A percentile compares a stretch with the other conserved stretches of the same genome.
phyloP scores from a whole-genome alignment of 495 filamentous ascomycete genomes.

The Aspergillus bertholletiae region DNA sequence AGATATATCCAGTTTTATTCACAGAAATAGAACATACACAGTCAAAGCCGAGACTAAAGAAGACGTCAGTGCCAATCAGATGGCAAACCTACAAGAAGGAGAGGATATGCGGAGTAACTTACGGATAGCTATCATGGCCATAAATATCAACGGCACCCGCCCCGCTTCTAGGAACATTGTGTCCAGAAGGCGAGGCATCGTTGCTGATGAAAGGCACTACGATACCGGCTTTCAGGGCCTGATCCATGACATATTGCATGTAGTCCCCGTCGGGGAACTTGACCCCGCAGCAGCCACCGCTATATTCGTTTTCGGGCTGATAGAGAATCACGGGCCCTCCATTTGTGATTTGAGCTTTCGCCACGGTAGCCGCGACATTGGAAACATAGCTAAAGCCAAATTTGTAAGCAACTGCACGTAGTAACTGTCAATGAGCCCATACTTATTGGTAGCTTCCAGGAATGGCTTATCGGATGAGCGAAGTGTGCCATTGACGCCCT shows the following conservation, averaged over 20 bases:
- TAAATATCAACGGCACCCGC: conserved; percentile 71
- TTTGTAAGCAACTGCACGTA: background rate
- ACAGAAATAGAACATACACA: conserved; percentile 32
- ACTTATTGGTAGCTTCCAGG: conserved; percentile 62
- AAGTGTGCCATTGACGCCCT: conserved; percentile 58
- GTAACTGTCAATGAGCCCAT: conserved; percentile 5
- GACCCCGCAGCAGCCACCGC: conserved; percentile 34
- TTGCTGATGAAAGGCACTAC: conserved; percentile 75
- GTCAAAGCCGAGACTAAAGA: conserved; percentile 52
- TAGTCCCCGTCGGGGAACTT: conserved; percentile 59
- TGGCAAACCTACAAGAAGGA: too few relatives aligned
- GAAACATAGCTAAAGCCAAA: conserved; percentile 26
- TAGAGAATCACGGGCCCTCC: conserved; percentile 73
- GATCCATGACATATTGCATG: conserved; percentile 66
- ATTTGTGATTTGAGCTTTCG: conserved; percentile 73
- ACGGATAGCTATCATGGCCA: conserved; percentile 70
- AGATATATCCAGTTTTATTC: background rate
- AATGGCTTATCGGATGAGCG: conserved; percentile 58
- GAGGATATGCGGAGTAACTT: too few relatives aligned
- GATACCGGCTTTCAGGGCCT: conserved; percentile 64
- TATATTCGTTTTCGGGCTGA: conserved; percentile 81
- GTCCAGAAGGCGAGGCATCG: conserved; percentile 56
- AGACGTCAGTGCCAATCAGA: conserved; percentile 6
- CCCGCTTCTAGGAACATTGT: conserved; percentile 64
- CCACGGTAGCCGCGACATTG: conserved; percentile 59